A percentile compares a stretch with the other conserved stretches of the same genome.
phyloP scores from a whole-genome alignment of 768 basidiomycete genomes.

The Lyophyllum decastes region DNA sequence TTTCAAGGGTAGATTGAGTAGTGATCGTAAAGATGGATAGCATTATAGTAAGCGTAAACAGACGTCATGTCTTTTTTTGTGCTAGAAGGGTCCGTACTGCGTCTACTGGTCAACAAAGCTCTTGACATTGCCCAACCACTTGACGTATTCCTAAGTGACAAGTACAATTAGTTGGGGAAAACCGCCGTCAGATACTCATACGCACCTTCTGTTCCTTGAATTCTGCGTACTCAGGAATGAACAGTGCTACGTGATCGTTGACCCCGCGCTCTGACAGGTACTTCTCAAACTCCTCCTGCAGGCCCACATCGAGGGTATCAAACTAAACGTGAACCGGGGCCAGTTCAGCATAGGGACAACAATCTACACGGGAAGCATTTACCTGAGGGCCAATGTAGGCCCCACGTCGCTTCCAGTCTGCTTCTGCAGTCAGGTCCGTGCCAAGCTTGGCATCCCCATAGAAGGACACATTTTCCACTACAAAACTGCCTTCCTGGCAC shows the following conservation, averaged over 20 bases:
- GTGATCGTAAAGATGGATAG: constrained; percentile 5
- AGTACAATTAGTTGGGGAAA: constrained; percentile 9
- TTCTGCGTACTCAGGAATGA: constrained; percentile 87
- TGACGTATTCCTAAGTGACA: constrained; percentile 77
- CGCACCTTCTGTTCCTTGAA: constrained; percentile 91
- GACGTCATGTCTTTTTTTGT: constrained; percentile 13
- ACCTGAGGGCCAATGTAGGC: constrained; percentile 92
- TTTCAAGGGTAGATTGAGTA: constrained; percentile 4
- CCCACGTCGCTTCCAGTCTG: constrained; percentile 91
- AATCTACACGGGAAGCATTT: constrained; percentile 1
- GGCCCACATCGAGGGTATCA: constrained; percentile 80
- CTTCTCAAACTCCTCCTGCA: constrained; percentile 92
- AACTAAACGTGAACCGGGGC: constrained; percentile 49
- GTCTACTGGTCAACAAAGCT: constrained; percentile 69
- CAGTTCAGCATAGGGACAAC: not conserved
- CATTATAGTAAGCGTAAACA: constrained; percentile 7
- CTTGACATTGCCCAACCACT: constrained; percentile 85
- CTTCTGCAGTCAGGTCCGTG: constrained; percentile 79
- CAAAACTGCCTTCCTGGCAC: constrained; percentile 76
- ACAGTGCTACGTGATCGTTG: constrained; percentile 76
- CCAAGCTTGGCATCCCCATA: constrained; percentile 75
- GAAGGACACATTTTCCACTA: constrained; percentile 89
- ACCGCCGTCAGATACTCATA: constrained; percentile 8
- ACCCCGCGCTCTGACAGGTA: constrained; percentile 91
- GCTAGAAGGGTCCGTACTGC: not conserved